phyloP scores from a whole-genome alignment of 208 protist genomes.

The Crithidia acanthocephali region DNA sequence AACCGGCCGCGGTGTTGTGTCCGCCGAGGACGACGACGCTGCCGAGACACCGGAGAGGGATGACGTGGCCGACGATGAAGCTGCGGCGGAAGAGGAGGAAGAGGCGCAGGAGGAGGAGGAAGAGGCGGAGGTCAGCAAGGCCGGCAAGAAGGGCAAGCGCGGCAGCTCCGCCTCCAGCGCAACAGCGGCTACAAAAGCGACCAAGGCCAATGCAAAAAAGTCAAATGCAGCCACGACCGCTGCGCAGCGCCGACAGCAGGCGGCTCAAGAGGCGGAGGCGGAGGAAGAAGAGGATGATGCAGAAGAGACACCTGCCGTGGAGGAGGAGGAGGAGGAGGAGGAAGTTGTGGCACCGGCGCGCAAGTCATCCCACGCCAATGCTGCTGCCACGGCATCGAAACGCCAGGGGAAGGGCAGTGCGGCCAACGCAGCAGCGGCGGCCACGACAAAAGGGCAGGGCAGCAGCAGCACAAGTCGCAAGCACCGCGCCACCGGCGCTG shows the following conservation, averaged over 20 bases:
- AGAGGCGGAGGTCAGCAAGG: conserved; percentile 12
- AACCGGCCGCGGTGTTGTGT: conserved; percentile 3
- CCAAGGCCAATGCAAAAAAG: conserved; percentile 17
- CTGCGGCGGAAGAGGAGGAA: conserved; percentile 15
- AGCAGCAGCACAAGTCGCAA: not conserved
- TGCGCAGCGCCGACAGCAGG: conserved; percentile 27
- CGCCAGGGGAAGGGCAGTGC: not conserved
- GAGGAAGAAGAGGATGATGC: conserved; percentile 22
- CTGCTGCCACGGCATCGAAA: not conserved
- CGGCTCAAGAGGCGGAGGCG: conserved; percentile 16
- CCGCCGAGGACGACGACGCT: conserved; percentile 1
- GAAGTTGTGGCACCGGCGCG: conserved; percentile 24
- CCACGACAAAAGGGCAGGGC: not conserved
- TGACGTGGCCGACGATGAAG: conserved; percentile 9
- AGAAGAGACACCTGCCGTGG: not conserved
- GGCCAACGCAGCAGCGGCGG: not conserved
- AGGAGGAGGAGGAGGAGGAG: conserved; percentile 17
- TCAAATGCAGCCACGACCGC: not conserved
- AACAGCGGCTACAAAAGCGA: not conserved
- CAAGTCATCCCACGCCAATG: conserved; percentile 7
- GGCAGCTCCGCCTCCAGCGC: not conserved
- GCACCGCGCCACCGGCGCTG: conserved; percentile 4
- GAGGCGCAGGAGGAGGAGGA: conserved; percentile 29
- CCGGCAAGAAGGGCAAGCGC: conserved; percentile 1
- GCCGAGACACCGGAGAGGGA: not conserved